Base-by-base conservation (phyloP, 257 asterid genomes). In the Petunia axillaris region DNA sequence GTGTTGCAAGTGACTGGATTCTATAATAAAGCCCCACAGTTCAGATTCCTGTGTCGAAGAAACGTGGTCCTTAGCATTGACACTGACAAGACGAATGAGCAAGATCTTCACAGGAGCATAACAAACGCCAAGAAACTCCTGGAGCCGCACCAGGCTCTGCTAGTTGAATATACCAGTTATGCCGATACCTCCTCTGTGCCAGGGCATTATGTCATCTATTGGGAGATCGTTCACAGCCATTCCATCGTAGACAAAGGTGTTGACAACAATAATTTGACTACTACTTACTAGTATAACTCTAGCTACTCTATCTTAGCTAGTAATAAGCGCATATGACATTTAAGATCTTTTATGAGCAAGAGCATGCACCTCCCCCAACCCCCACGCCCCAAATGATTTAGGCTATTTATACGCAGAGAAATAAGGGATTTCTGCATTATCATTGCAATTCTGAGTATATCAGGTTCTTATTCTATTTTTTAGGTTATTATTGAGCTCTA, bases 1-100 rank as follows among this genome's bases (percentile, higher is more conserved):
- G 95, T 92, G 81, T 95, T 92, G 76, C 97, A 86, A 78, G 97
- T 92, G 81, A 89, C 89, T 43, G 94, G 97, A 58, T 89, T 89
- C 82, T 89, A 92, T 89, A 88, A 90, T 84, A 76, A 83, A 25
- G 86, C 97, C 15, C 93, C 97, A 4, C 92, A 89, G 15, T 92
- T 92, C 85, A 90, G 92, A 35, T 92, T 92, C 92, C 90, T 90
- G 77, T 89, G 97, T 86, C 89, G 95, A 71, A 93, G 93, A 82
- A 89, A 90, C 75, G 95, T 92, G 13, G 88, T 90, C 71, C 93
- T 92, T 59, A 92, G 93, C 90, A 85, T 92, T 80, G 95, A 92
- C 89, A 89, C 75, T 63, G 95, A 92, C 91, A 90, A 90, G 87
- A 92, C 95, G 10, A 92, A 84, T 43, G 97, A 92, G 60, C 88